Percentiles rank a stretch among this genome's conserved stretches.
These are phyloP conservation scores for Phialophora macrospora DNA, from an alignment of 2,329 filamentous ascomycete species.

Conservation along the genomic window DNA sequence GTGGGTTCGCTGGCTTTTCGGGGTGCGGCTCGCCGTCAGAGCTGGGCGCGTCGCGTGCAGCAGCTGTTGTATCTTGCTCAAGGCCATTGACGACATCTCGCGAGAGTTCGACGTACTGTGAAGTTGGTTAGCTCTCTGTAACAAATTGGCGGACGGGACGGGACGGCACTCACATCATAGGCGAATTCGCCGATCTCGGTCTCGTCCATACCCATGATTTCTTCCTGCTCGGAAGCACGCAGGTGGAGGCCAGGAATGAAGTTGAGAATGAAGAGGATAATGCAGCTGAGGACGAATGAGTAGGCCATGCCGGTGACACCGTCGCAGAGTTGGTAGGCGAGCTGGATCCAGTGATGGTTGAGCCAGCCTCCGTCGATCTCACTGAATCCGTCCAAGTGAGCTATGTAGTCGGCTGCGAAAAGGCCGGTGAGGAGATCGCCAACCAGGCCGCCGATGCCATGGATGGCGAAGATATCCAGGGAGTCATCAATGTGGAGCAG, in stretches of 20 bases:
- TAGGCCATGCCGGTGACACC: slow-evolving; percentile 61
- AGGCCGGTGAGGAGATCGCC: slow-evolving; percentile 63
- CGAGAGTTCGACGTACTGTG: slow-evolving; percentile 80
- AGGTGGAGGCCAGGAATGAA: slow-evolving; percentile 63
- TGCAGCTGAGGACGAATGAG: slow-evolving; percentile 59
- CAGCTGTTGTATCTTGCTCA: slow-evolving; percentile 30
- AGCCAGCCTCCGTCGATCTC: slow-evolving; percentile 64
- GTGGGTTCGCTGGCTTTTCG: slow-evolving; percentile 14
- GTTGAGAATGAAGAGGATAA: slow-evolving; percentile 62
- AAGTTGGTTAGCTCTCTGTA: slow-evolving; percentile 14
- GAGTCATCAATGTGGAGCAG: slow-evolving; percentile 62
- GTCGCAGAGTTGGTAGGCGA: slow-evolving; percentile 63
- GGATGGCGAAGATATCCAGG: slow-evolving; percentile 65
- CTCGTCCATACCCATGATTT: slow-evolving; percentile 66
- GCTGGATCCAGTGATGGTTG: slow-evolving; percentile 59
- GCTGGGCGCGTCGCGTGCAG: slow-evolving; percentile 19
- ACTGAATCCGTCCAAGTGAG: slow-evolving; percentile 58
- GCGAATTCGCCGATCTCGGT: slow-evolving; percentile 87
- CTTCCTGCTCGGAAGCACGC: slow-evolving; percentile 60
- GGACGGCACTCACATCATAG: slow-evolving; percentile 49
- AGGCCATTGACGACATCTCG: slow-evolving; percentile 65
- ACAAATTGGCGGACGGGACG: not conserved
- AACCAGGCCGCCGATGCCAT: slow-evolving; percentile 64
- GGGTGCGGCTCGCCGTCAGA: slow-evolving; percentile 22
- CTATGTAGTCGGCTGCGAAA: slow-evolving; percentile 58